These are phyloP conservation scores for Pyricularia grisea DNA, from an alignment of 2,329 filamentous ascomycete species.

Conservation along the genomic window DNA sequence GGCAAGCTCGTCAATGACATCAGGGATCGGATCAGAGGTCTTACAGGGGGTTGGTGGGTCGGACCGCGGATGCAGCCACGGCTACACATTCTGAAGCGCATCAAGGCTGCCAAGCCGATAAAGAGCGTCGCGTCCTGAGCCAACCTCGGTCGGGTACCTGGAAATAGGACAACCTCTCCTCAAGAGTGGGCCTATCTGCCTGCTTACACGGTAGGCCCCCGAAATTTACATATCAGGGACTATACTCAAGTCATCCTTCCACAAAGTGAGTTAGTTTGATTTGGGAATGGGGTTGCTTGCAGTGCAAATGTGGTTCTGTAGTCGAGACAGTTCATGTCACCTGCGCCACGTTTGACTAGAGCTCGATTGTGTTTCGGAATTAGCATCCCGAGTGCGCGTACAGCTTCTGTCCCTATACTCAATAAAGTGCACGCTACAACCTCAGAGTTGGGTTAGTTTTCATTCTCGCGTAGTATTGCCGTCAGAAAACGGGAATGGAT, in stretches of 20 bases:
- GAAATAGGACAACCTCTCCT: not conserved
- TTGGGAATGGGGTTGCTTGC: not conserved
- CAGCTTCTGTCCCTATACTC: not conserved
- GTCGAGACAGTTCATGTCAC: not conserved
- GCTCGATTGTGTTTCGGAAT: not conserved
- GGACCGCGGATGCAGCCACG: slow-evolving; percentile 51
- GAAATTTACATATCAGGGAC: not conserved
- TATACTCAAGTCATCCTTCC: not conserved
- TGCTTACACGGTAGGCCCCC: not conserved
- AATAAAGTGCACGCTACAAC: not conserved
- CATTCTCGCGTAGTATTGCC: not conserved
- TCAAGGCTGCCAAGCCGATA: slow-evolving; percentile 11
- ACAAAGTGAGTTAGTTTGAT: not conserved
- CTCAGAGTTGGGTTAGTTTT: not conserved
- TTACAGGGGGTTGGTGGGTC: slow-evolving; percentile 55
- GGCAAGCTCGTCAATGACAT: slow-evolving; percentile 29
- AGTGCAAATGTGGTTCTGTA: not conserved
- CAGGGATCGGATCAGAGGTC: slow-evolving; percentile 29
- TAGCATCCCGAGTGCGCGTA: not conserved
- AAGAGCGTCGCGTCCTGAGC: slow-evolving; percentile 9
- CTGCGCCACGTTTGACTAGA: not conserved
- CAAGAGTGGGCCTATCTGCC: no score
- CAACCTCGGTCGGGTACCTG: not conserved
- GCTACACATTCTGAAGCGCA: slow-evolving; percentile 37
- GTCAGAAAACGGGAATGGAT: not conserved